Evolutionary conservation across 306 rosid genomes (phyloP).

Genomic region (Castanospermum australe): DNA sequence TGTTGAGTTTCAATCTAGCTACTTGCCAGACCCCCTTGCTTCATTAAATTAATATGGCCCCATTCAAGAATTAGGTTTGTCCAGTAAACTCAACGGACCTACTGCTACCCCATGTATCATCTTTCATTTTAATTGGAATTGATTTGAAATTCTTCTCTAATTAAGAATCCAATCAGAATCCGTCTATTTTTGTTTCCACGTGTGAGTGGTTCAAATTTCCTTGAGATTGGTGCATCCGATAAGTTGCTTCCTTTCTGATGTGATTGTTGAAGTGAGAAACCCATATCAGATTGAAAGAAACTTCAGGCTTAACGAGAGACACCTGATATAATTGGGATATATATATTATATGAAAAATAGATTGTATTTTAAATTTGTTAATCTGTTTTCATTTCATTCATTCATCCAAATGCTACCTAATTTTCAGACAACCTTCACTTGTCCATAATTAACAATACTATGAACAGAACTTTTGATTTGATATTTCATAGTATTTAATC

Average conservation of each 20-base stretch:
- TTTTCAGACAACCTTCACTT: not conserved
- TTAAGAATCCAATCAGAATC: not conserved
- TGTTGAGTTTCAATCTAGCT: slow-evolving; percentile 42
- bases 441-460: not conserved
- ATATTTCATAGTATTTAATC: too few relatives aligned
- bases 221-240: not conserved
- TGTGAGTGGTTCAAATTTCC: slow-evolving; percentile 23
- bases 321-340: slow-evolving; percentile 15
- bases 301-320: not conserved
- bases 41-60: slow-evolving; percentile 35
- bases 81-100: slow-evolving; percentile 26
- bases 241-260: slow-evolving; percentile 2
- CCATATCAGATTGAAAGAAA: not conserved
- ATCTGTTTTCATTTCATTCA: not conserved
- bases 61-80: slow-evolving; percentile 39
- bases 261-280: slow-evolving; percentile 1
- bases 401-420: not conserved
- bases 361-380: not conserved
- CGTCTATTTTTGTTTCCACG: slow-evolving; percentile 15
- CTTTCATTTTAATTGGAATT: not conserved
- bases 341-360: not conserved
- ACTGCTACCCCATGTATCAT: slow-evolving; percentile 23
- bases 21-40: slow-evolving; percentile 24
- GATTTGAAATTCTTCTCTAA: not conserved
- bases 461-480: not conserved